Base-by-base conservation (phyloP, 2,329 filamentous ascomycete genomes). In the Chrysoporthe puriensis region DNA sequence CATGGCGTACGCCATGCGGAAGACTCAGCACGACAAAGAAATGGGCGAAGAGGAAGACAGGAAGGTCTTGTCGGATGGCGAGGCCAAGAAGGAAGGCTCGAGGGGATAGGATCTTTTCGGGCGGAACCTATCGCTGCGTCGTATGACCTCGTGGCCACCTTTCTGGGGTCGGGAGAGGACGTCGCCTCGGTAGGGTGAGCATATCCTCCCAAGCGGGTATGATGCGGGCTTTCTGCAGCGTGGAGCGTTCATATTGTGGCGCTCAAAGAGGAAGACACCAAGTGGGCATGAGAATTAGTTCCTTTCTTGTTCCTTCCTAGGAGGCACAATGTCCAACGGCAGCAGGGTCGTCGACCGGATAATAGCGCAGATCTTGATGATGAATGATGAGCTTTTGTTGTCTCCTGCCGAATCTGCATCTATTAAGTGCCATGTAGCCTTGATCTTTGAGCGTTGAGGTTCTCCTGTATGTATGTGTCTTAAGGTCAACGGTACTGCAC, bases 1-100 rank as follows among this genome's bases (percentile, higher is more conserved):
- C 74, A 87, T 88, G 83, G 82, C 82, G 2, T 90, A 84, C 74
- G 77, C 86, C 73, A 89, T 90, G 87, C 81, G 85, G 70, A 81
- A 77, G 71, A 73, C 73, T 46, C 71, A 70, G 43, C 68, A 71
- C 26, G 73, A 74, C 32, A 70, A 71, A 26, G 34, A 13, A 11
- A 70, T 66, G 8, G 70, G 34, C 44, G 70, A 76, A 50, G 70
- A 71, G 67, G 77, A 72, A 77, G 70, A 58, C 68, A 77, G 74
- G 16, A 46, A 60, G 57, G n/a, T 60, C n/a, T 43, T 40, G 42
- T 18, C 16, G 72, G 73, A 74, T 42, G 70, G 68, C 13, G 69
- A 70, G 26, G 77, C 76, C 61, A 73, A 73, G 71, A 76, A 75
- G 61, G 68, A 66, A 62, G 21, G 67, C 64, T 59, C 54, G 65